Percentiles rank a stretch among this genome's conserved stretches.
These are phyloP conservation scores for Phytophthora ramorum DNA, from an alignment of 352 stramenopile species.

Conservation along the genomic window DNA sequence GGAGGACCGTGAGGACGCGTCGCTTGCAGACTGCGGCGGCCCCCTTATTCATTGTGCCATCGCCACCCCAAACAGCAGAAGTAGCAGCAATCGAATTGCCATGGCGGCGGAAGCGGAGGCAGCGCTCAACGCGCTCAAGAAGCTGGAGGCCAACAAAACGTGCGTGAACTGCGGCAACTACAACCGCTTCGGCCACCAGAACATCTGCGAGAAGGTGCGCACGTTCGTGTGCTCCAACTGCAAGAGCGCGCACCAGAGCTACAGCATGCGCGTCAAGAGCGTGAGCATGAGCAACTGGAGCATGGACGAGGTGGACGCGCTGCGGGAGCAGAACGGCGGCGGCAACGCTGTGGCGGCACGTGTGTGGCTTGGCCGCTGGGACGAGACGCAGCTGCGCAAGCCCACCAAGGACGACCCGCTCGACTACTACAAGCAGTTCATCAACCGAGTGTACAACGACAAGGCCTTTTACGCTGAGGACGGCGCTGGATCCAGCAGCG, in stretches of 20 bases:
- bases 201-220: constrained; percentile 93
- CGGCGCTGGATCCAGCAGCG: constrained; percentile 14
- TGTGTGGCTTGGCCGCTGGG: constrained; percentile 91
- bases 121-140: constrained; percentile 84
- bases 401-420: constrained; percentile 77
- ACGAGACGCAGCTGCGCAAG: constrained; percentile 74
- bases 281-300: constrained; percentile 96
- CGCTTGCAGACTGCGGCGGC: background rate
- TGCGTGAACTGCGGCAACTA: constrained; percentile 88
- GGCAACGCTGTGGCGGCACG: constrained; percentile 86
- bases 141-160: constrained; percentile 84
- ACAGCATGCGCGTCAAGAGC: constrained; percentile 94
- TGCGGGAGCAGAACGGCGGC: constrained; percentile 87
- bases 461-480: constrained; percentile 76
- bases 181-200: constrained; percentile 93
- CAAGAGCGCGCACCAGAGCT: constrained; percentile 95
- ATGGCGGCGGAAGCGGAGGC: constrained; percentile 62
- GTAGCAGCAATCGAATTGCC: background rate
- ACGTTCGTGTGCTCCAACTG: constrained; percentile 96
- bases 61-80: constrained; percentile 24
- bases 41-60: constrained; percentile 25
- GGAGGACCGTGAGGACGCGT: constrained; percentile 26
- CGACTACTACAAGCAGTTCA: constrained; percentile 89
- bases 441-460: constrained; percentile 88
- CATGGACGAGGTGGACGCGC: constrained; percentile 88